phyloP scores from a whole-genome alignment of 805 yeast species.

The Hanseniaspora taiwanica region DNA sequence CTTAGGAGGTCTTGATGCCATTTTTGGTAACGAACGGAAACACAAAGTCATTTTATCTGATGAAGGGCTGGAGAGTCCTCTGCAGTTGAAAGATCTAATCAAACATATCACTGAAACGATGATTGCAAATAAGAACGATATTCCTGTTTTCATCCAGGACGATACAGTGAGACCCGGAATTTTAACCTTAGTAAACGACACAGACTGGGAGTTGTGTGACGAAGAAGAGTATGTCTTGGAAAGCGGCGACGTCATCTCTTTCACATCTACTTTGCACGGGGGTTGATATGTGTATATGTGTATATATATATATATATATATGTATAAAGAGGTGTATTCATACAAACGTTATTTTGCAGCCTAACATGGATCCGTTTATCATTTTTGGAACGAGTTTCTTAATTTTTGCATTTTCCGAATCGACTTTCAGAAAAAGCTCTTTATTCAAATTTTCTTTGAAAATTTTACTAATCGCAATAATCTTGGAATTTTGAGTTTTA shows the following conservation, averaged over 20 bases:
- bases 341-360: not conserved
- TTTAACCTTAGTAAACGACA: slow-evolving; percentile 78
- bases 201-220: slow-evolving; percentile 95
- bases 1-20: slow-evolving; percentile 73
- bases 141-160: slow-evolving; percentile 68
- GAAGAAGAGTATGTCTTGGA: slow-evolving; percentile 71
- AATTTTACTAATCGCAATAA: slow-evolving; percentile 30
- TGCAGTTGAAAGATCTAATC: slow-evolving; percentile 37
- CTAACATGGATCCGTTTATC: not conserved
- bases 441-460: slow-evolving; percentile 29
- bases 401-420: no score
- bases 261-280: slow-evolving; percentile 91
- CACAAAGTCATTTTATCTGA: slow-evolving; percentile 35
- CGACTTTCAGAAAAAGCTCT: no score
- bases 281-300: slow-evolving; percentile 33
- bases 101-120: slow-evolving; percentile 38
- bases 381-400: slow-evolving; percentile 33
- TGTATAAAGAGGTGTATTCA: not conserved
- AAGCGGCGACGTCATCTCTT: slow-evolving; percentile 64
- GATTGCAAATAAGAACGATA: slow-evolving; percentile 47
- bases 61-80: slow-evolving; percentile 12
- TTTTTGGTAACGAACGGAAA: slow-evolving; percentile 47
- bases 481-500: slow-evolving; percentile 10
- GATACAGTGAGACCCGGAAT: slow-evolving; percentile 84
- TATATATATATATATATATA: no score